A percentile compares a stretch with the other conserved stretches of the same genome.
Evolutionary conservation across 177 flowering plant species (phyloP).

Genomic region (Telopea speciosissima): DNA sequence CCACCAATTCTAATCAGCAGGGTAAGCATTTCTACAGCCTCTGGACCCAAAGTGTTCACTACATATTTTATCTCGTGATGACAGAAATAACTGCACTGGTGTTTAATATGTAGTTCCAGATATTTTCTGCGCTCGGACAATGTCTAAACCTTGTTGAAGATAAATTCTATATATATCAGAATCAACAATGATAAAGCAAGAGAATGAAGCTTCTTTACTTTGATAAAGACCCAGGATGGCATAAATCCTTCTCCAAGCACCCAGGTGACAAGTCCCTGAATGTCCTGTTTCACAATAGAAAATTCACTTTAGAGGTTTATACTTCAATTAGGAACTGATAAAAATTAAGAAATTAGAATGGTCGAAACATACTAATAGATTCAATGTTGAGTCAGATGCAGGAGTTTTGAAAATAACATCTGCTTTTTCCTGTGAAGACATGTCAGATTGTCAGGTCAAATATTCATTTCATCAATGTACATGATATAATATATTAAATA

Average conservation of each 20-base stretch:
- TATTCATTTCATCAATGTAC: too few species aligned
- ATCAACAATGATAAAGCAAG: neutral
- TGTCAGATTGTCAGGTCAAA: too few species aligned
- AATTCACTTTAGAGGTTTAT: neutral
- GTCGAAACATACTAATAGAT: constrained; percentile 50
- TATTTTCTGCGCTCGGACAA: too few species aligned
- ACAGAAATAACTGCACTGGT: too few species aligned
- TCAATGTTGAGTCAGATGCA: constrained; percentile 55
- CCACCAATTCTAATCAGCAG: too few species aligned
- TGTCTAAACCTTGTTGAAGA: too few species aligned
- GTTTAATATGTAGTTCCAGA: too few species aligned
- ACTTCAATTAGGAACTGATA: neutral
- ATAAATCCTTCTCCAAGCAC: constrained; percentile 89
- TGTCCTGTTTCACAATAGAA: constrained; percentile 49
- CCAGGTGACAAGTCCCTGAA: constrained; percentile 96
- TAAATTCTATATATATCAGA: neutral
- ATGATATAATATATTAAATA: too few species aligned
- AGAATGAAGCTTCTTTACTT: constrained; percentile 34
- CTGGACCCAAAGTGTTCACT: too few species aligned
- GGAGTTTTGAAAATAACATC: constrained; percentile 55
- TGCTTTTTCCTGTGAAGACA: constrained; percentile 60
- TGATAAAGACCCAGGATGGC: constrained; percentile 94
- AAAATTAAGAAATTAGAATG: neutral
- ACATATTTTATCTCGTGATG: too few species aligned
- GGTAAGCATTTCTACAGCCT: too few species aligned